phyloP scores from a whole-genome alignment of 225 moss, liverwort and hornwort species.

The Physcomitrellopsis africana region DNA sequence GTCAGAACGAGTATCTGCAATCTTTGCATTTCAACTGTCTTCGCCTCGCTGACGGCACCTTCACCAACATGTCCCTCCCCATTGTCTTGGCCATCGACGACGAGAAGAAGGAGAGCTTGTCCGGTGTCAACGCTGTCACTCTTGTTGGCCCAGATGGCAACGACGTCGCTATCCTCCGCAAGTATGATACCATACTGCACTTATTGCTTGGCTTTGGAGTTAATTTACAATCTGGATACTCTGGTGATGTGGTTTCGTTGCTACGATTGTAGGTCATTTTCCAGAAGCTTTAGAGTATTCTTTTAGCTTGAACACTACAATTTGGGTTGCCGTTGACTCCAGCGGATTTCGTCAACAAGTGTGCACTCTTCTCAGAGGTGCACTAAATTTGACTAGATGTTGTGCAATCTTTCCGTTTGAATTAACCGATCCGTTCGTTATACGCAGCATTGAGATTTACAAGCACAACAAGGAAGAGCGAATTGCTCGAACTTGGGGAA shows the following conservation, averaged over 20 bases:
- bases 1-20: slow-evolving; percentile 82
- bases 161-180: slow-evolving; percentile 80
- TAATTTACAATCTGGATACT: too few species aligned
- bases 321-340: too few species aligned
- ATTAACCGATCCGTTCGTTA: background rate
- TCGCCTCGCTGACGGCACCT: slow-evolving; percentile 45
- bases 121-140: slow-evolving; percentile 45
- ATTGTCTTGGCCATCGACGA: slow-evolving; percentile 83
- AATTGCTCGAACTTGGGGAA: slow-evolving; percentile 86
- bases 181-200: slow-evolving; percentile 37
- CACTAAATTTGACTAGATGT: too few species aligned
- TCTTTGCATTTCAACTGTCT: slow-evolving; percentile 79
- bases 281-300: too few species aligned
- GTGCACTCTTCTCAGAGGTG: too few species aligned
- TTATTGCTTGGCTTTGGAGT: too few species aligned
- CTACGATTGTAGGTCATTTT: too few species aligned
- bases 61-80: slow-evolving; percentile 92
- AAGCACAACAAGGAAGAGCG: slow-evolving; percentile 93
- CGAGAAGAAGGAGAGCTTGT: slow-evolving; percentile 59
- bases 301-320: too few species aligned
- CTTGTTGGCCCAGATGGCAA: slow-evolving; percentile 69
- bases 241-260: too few species aligned
- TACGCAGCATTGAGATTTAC: slow-evolving; percentile 84
- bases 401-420: background rate
- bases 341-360: too few species aligned